These are phyloP conservation scores for Phanerodontia chrysosporium DNA, from an alignment of 768 basidiomycete genomes.

Conservation along the genomic window DNA sequence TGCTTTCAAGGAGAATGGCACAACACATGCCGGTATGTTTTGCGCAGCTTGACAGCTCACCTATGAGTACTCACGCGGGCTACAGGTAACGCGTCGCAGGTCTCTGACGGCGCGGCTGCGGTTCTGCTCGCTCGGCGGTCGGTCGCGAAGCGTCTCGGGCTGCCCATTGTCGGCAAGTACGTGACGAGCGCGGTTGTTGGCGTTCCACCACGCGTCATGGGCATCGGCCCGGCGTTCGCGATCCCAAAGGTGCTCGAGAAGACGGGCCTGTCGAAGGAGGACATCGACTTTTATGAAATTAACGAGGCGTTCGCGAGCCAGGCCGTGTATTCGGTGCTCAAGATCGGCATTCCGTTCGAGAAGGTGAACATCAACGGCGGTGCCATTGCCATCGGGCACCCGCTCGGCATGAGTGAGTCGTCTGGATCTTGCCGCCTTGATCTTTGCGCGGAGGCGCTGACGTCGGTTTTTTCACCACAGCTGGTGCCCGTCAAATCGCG, in stretches of 20 bases:
- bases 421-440: constrained; percentile 6
- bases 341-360: constrained; percentile 62
- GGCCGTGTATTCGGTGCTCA: constrained; percentile 69
- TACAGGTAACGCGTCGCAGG: constrained; percentile 77
- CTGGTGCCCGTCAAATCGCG: constrained; percentile 84
- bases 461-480: no score
- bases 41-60: neutral
- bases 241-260: constrained; percentile 72
- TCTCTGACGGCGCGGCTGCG: constrained; percentile 91
- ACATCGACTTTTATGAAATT: constrained; percentile 89
- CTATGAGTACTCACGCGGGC: neutral
- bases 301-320: constrained; percentile 90
- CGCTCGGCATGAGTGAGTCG: constrained; percentile 75
- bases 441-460: neutral
- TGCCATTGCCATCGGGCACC: constrained; percentile 87
- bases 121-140: constrained; percentile 80
- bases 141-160: constrained; percentile 73
- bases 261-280: constrained; percentile 58
- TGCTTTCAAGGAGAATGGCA: constrained; percentile 73
- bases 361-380: constrained; percentile 89
- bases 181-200: constrained; percentile 67
- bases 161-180: constrained; percentile 87
- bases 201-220: constrained; percentile 87
- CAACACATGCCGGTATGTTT: constrained; percentile 63
- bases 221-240: constrained; percentile 86